Conservation (phyloP, 345 rosid genomes). For the Anastatica hierochuntica region DNA sequence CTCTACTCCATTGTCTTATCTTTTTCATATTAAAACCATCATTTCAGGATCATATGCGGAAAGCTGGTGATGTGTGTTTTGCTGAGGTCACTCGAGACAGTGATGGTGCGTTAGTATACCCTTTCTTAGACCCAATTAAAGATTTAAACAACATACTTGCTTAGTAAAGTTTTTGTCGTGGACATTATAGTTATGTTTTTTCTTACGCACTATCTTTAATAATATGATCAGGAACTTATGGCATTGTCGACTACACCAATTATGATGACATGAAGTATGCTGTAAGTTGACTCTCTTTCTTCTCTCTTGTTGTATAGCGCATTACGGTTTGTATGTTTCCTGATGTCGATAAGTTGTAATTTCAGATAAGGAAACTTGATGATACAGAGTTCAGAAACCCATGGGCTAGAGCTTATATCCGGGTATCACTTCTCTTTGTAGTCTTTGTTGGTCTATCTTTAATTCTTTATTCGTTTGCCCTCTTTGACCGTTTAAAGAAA, state of each 20-base stretch:
- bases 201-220: not conserved
- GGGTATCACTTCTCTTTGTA: slow-evolving; percentile 32
- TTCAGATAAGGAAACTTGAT: slow-evolving; percentile 64
- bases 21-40: slow-evolving; percentile 7
- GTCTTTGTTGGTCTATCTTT: not conserved
- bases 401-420: slow-evolving; percentile 69
- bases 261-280: slow-evolving; percentile 95
- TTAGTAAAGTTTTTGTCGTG: not conserved
- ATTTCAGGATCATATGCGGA: slow-evolving; percentile 89
- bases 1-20: not conserved
- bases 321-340: not conserved
- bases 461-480: not conserved
- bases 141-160: not conserved
- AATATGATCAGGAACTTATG: slow-evolving; percentile 62
- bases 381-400: slow-evolving; percentile 84
- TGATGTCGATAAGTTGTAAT: not conserved
- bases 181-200: not conserved
- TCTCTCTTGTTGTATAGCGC: not conserved
- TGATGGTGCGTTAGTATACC: slow-evolving; percentile 43
- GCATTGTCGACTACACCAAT: slow-evolving; percentile 86
- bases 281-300: slow-evolving; percentile 37
- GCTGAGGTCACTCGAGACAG: slow-evolving; percentile 87
- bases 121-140: not conserved
- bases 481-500: too few species aligned
- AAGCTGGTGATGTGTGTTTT: slow-evolving; percentile 95